Conservation (phyloP, 2,329 filamentous ascomycete genomes). For the Monilinia fructicola region DNA sequence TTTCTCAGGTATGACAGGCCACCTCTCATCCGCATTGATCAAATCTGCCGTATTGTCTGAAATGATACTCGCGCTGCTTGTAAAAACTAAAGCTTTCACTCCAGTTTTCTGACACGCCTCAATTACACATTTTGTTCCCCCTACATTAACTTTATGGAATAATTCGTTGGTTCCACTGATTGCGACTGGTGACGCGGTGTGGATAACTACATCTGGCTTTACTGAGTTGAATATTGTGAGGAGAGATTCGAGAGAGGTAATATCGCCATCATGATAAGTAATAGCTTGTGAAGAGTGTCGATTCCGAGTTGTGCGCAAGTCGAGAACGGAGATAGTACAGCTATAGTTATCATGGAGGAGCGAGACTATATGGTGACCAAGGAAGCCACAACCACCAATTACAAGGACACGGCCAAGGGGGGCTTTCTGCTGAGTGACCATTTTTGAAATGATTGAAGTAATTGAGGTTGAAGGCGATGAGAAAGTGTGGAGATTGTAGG, state of each 20-base stretch:
- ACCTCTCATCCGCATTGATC: slow-evolving; percentile 80
- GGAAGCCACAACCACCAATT: slow-evolving; percentile 80
- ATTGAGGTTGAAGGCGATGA: neutral
- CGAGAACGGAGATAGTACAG: slow-evolving; percentile 65
- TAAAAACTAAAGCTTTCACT: slow-evolving; percentile 85
- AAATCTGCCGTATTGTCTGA: slow-evolving; percentile 79
- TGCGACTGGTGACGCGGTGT: slow-evolving; percentile 75
- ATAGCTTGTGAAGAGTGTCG: slow-evolving; percentile 51
- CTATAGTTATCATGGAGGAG: slow-evolving; percentile 58
- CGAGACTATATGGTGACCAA: slow-evolving; percentile 80
- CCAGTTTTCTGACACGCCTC: slow-evolving; percentile 67
- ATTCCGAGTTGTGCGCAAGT: slow-evolving; percentile 70
- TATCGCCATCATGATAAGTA: slow-evolving; percentile 73
- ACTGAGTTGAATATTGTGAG: slow-evolving; percentile 62
- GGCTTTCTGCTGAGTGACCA: slow-evolving; percentile 27
- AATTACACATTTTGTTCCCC: slow-evolving; percentile 77
- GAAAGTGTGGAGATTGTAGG: slow-evolving; percentile 1
- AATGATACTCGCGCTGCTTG: slow-evolving; percentile 82
- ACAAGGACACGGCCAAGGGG: slow-evolving; percentile 69
- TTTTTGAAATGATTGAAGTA: slow-evolving; percentile 7
- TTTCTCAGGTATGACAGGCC: slow-evolving; percentile 71
- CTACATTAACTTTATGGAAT: slow-evolving; percentile 82
- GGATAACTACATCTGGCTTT: slow-evolving; percentile 80
- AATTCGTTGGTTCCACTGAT: slow-evolving; percentile 57
- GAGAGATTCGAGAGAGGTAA: slow-evolving; percentile 65